Percentiles rank a stretch among this genome's conserved stretches.
These are phyloP conservation scores for Penicillium sp. DNA, from an alignment of 2,329 filamentous ascomycete species.

Conservation along the genomic window DNA sequence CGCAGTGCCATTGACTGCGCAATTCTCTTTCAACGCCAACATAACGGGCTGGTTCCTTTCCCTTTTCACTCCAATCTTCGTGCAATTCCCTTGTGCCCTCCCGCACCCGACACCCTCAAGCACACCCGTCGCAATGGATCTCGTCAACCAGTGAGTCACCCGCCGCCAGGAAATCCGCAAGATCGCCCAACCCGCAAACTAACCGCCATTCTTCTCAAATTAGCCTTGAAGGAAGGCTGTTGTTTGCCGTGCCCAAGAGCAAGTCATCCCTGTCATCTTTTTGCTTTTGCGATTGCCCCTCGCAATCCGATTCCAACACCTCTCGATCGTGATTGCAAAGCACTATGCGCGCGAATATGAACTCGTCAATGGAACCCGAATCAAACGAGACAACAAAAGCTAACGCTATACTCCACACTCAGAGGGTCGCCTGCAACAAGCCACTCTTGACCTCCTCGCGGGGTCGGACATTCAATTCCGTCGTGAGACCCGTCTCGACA, in stretches of 20 bases:
- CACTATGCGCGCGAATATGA: neutral
- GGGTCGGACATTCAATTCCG: conserved; percentile 96
- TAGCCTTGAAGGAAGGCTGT: conserved; percentile 83
- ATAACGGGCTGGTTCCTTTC: neutral
- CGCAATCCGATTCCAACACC: too few species aligned
- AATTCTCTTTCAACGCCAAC: neutral
- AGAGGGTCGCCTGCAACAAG: conserved; percentile 91
- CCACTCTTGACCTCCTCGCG: conserved; percentile 81
- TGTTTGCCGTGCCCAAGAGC: conserved; percentile 99
- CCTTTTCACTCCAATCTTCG: neutral
- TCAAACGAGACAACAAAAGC: neutral
- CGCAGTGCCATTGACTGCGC: conserved; percentile 9
- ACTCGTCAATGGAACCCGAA: conserved; percentile 1
- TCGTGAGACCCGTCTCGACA: conserved; percentile 89
- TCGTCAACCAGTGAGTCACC: conserved; percentile 54
- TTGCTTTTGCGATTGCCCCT: too few species aligned
- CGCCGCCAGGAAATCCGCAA: conserved; percentile 1
- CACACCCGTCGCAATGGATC: conserved; percentile 46
- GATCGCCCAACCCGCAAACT: conserved; percentile 23
- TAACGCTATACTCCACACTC: conserved; percentile 17
- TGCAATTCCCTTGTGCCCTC: conserved; percentile 5
- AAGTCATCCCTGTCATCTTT: conserved; percentile 39
- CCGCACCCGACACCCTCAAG: conserved; percentile 12
- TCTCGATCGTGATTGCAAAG: too few species aligned
- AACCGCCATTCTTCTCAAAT: conserved; percentile 5